Evolutionary conservation across 805 yeast species (phyloP), one percentile per base, ranked within the genome.

Genomic region (Nakazawaea populi): DNA sequence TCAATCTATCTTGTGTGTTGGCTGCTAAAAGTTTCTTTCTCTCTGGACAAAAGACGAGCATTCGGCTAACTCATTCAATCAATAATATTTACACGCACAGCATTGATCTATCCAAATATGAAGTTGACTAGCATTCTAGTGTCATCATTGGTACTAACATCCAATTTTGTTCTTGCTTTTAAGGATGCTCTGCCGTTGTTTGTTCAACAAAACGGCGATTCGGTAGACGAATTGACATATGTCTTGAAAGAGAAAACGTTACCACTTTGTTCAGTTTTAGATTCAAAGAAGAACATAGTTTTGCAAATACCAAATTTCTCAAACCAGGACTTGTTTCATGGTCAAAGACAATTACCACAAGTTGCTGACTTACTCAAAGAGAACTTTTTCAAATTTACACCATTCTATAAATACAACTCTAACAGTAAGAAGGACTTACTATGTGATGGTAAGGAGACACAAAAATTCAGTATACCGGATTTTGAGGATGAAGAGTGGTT

Each of bases 101-200:
- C 24, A 18, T 18, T 32, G 11, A 32, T 8, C 11, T 4, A 32
- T 32, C 35, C 18, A 35, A 42, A 43, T n/a, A 43, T 43, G 46
- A 43, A 43, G 24, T 34, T 43, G 4, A 4, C 18, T 5, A n/a
- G 18, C 30, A 18, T 43, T 10, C 7, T 43, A 7, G 46, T 24
- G 18, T 43, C 46, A 32, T 31, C 46, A 9, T 11, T 34, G 2
- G 28, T 43, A 14, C 14, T 43, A 8, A 29, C 35, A 6, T 8
- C 30, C 8, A 32, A 37, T 7, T 32, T 10, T 32, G 46, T 34
- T 6, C 7, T 11, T 4, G 66, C 67, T 2, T 66, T 63, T 53
- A 57, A 59, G 43, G 66, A 68, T 54, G 55, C 70, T 2, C 64
- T 70, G 9, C 71, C 71, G 6, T 44, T 68, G 39, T 50, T 64